phyloP scores from a whole-genome alignment of 1,139 yeast species.

The Blastobotrys ciferrii region DNA sequence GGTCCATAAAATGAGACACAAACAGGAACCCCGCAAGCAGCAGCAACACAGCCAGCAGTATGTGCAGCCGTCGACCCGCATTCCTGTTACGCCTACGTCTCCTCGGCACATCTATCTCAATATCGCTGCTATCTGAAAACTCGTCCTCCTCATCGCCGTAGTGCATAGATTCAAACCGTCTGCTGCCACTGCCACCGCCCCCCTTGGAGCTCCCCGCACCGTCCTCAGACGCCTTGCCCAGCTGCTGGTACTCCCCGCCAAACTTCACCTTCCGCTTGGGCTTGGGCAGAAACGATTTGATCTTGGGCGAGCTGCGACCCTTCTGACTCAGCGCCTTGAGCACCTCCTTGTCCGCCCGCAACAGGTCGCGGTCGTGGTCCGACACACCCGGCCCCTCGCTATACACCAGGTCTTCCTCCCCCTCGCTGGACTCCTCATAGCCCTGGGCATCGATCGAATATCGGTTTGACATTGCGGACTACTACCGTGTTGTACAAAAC shows the following conservation, averaged over 20 bases:
- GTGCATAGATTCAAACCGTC: conserved; percentile 14
- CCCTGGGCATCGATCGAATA: conserved; percentile 31
- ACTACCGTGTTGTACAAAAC: not conserved
- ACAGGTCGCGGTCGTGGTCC: conserved; percentile 29
- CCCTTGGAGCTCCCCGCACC: not conserved
- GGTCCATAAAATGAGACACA: conserved; percentile 20
- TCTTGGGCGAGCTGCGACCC: conserved; percentile 8
- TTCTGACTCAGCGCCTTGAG: conserved; percentile 26
- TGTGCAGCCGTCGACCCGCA: conserved; percentile 20
- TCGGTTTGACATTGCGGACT: conserved; percentile 21
- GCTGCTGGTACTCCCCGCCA: conserved; percentile 16
- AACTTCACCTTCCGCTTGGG: conserved; percentile 19
- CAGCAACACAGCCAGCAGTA: conserved; percentile 19
- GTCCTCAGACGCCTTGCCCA: not conserved
- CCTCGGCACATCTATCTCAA: conserved; percentile 28
- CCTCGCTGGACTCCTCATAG: conserved; percentile 24
- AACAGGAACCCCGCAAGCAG: conserved; percentile 21
- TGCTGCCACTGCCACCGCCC: not conserved
- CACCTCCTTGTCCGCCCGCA: conserved; percentile 32
- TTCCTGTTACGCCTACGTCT: conserved; percentile 15
- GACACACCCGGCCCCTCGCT: conserved; percentile 27
- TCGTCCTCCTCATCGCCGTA: conserved; percentile 22
- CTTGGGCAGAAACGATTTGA: conserved; percentile 17
- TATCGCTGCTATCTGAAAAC: conserved; percentile 25
- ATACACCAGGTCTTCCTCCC: conserved; percentile 29